These are phyloP conservation scores for Kwoniella pini DNA, from an alignment of 768 basidiomycete species.

Conservation along the genomic window DNA sequence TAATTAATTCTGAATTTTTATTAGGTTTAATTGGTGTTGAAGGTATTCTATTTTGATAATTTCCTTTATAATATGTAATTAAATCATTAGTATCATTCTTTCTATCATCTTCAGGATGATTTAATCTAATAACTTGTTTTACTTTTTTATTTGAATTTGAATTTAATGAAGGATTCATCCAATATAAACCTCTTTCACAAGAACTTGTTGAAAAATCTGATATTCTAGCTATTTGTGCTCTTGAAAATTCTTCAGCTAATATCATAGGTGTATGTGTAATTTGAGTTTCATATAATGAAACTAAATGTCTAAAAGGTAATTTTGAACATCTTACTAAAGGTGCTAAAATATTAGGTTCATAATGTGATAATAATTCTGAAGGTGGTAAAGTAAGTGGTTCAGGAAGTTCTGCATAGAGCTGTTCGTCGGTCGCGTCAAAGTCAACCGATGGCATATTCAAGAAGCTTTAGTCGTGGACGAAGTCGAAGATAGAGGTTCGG, in stretches of 20 bases:
- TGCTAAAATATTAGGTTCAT: constrained; percentile 55
- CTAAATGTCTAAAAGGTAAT: constrained; percentile 58
- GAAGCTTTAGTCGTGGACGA: too few species aligned
- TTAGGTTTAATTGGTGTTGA: constrained; percentile 31
- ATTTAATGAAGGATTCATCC: constrained; percentile 43
- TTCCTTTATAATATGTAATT: constrained; percentile 20
- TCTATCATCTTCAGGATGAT: constrained; percentile 11
- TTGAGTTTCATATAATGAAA: constrained; percentile 57
- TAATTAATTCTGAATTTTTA: constrained; percentile 42
- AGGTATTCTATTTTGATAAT: constrained; percentile 28
- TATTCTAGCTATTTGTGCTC: constrained; percentile 56
- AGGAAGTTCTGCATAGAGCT: constrained; percentile 34
- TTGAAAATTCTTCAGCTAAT: constrained; percentile 58
- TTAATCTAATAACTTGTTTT: neutral
- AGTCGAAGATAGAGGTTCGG: too few species aligned
- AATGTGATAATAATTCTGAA: constrained; percentile 51
- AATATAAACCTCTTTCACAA: constrained; percentile 57
- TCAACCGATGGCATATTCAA: neutral
- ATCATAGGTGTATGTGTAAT: constrained; percentile 61
- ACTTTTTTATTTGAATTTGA: neutral
- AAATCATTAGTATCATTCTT: neutral
- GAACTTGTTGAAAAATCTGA: constrained; percentile 57
- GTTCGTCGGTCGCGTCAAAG: constrained; percentile 9
- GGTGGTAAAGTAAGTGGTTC: constrained; percentile 43
- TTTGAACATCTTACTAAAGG: constrained; percentile 59